Evolutionary conservation across 495 filamentous ascomycete species (phyloP).

Genomic region (Penicillium herquei): DNA sequence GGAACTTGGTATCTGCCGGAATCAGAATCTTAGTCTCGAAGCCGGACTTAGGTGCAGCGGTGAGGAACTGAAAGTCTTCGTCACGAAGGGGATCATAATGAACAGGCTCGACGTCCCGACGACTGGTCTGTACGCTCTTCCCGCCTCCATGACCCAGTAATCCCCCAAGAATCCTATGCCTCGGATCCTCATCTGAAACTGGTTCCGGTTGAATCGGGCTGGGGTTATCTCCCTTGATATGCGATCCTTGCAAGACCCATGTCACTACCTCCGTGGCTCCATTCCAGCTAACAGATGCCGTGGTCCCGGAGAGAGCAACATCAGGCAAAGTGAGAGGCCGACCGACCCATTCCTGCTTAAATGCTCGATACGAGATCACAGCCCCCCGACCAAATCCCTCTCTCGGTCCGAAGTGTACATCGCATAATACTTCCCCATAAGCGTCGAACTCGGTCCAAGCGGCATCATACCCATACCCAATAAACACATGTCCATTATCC

Average conservation of each 20-base stretch:
- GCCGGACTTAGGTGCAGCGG: conserved; percentile 26
- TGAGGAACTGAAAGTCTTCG: conserved; percentile 20
- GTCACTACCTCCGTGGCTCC: conserved; percentile 40
- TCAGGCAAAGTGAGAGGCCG: conserved; percentile 26
- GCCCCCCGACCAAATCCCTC: conserved; percentile 24
- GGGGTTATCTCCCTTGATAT: conserved; percentile 7
- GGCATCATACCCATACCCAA: conserved; percentile 49
- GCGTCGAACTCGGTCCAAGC: conserved; percentile 47
- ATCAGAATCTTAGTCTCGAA: conserved; percentile 35
- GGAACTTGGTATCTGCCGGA: conserved; percentile 10
- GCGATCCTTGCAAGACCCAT: conserved; percentile 34
- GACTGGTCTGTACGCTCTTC: too few species aligned
- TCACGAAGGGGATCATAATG: background rate
- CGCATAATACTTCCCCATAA: conserved; percentile 29
- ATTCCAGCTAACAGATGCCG: conserved; percentile 40
- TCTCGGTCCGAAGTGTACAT: conserved; percentile 33
- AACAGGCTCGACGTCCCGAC: background rate
- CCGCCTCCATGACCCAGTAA: background rate
- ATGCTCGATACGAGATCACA: conserved; percentile 37
- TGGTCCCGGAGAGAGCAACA: conserved; percentile 25
- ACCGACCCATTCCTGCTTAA: conserved; percentile 38
- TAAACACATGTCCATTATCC: conserved; percentile 42
- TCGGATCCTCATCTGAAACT: background rate
- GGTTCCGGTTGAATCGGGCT: background rate
- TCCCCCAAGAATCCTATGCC: background rate